Evolutionary conservation across 2,329 filamentous ascomycete genomes (phyloP).

Genomic region (Magnaporthales sp.): DNA sequence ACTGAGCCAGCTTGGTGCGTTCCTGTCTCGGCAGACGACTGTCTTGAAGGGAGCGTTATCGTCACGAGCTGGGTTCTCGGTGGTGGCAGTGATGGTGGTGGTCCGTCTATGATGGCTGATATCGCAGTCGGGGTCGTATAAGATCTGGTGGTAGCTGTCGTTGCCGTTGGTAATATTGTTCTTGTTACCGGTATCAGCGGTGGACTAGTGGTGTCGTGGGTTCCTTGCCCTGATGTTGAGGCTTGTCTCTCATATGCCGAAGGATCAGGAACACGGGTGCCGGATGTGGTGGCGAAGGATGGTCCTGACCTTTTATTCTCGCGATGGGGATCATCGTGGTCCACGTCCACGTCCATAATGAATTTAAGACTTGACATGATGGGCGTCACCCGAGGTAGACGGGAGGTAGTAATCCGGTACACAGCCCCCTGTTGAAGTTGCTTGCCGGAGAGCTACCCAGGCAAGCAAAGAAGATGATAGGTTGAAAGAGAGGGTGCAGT

Average conservation of each 20-base stretch:
- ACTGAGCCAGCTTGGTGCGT: constrained; percentile 17
- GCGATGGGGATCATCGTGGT: constrained; percentile 28
- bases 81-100: constrained; percentile 10
- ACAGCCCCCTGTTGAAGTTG: constrained; percentile 32
- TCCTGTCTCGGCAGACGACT: not conserved
- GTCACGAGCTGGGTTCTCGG: constrained; percentile 19
- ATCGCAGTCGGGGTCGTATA: constrained; percentile 15
- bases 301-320: constrained; percentile 37
- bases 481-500: not conserved
- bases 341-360: constrained; percentile 49
- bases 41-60: not conserved
- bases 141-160: constrained; percentile 12
- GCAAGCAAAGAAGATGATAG: not conserved
- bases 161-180: constrained; percentile 21
- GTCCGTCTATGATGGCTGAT: constrained; percentile 2
- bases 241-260: constrained; percentile 28
- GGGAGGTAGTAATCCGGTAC: constrained; percentile 31
- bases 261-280: constrained; percentile 25
- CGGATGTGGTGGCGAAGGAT: constrained; percentile 27
- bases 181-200: not conserved
- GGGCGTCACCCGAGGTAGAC: constrained; percentile 30
- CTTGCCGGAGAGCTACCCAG: constrained; percentile 15
- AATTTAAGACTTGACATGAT: constrained; percentile 46
- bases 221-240: constrained; percentile 22
- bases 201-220: not conserved